A percentile compares a stretch with the other conserved stretches of the same genome.
Conservation (phyloP, 2,329 filamentous ascomycete species). For the Nigrospora sphaerica region DNA sequence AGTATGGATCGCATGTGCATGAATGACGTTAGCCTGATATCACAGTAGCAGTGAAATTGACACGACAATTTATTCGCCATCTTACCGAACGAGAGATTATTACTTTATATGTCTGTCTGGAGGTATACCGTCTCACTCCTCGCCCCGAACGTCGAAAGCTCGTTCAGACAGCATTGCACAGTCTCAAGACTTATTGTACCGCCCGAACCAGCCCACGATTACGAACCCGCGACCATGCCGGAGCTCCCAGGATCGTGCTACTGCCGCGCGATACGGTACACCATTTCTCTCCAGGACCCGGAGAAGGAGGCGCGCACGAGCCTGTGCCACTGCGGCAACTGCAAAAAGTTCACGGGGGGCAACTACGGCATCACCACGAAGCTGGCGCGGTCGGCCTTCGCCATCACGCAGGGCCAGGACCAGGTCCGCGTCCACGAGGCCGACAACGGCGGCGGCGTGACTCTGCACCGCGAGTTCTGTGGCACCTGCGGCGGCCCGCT, state of each 20-base stretch:
- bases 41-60: no score
- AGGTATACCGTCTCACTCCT: no score
- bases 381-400: constrained; percentile 34
- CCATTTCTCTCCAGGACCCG: constrained; percentile 31
- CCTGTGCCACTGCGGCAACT: constrained; percentile 45
- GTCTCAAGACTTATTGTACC: no score
- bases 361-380: constrained; percentile 46
- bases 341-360: constrained; percentile 46
- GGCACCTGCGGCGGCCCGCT: constrained; percentile 41
- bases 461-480: constrained; percentile 45
- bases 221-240: constrained; percentile 7
- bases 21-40: no score
- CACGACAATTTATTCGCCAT: no score
- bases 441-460: constrained; percentile 40
- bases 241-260: constrained; percentile 30
- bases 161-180: no score
- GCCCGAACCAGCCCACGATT: no score
- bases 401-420: constrained; percentile 25
- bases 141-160: no score
- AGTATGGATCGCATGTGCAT: no score
- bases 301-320: constrained; percentile 39
- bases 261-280: constrained; percentile 39
- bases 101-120: no score
- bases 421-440: constrained; percentile 34
- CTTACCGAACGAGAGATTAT: no score